A percentile compares a stretch with the other conserved stretches of the same genome.
Conservation (phyloP, 192 early-diverging fungal genomes). For the Mortierella hygrophila region DNA sequence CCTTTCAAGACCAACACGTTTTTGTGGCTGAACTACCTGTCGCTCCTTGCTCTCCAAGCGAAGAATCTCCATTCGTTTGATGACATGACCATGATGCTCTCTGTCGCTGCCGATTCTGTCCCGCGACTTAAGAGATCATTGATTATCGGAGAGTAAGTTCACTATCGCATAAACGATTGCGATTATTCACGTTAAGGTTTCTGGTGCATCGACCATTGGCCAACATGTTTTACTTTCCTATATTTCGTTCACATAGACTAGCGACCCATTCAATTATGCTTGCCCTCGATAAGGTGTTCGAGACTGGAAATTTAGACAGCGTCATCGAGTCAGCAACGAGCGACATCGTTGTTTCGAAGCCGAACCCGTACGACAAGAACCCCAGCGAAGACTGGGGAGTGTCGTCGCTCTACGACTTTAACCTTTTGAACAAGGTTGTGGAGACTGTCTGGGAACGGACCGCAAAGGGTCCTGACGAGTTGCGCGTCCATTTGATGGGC, state of each 20-base stretch:
- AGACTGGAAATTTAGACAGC: background rate
- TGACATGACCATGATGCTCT: conserved; percentile 15
- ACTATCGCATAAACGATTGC: background rate
- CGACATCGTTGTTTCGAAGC: background rate
- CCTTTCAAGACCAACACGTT: conserved; percentile 25
- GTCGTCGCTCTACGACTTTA: conserved; percentile 19
- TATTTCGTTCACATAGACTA: conserved; percentile 9
- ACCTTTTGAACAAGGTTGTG: conserved; percentile 21
- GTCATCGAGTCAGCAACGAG: conserved; percentile 4
- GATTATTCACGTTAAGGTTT: background rate
- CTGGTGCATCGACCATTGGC: too few species aligned
- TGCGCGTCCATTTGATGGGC: conserved; percentile 21
- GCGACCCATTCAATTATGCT: conserved; percentile 32
- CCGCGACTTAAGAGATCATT: background rate
- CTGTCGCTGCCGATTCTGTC: conserved; percentile 12
- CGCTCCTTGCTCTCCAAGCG: conserved; percentile 24
- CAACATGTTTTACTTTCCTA: background rate
- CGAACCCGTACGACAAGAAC: conserved; percentile 35
- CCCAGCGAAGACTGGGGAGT: background rate
- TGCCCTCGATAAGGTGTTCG: conserved; percentile 1
- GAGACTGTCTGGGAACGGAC: conserved; percentile 22
- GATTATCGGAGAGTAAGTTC: conserved; percentile 27
- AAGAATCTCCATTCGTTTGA: background rate
- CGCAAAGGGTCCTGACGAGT: background rate
- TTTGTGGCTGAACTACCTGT: conserved; percentile 53